Conservation (phyloP, 768 basidiomycete species). For the Lactifluus echinatus region DNA sequence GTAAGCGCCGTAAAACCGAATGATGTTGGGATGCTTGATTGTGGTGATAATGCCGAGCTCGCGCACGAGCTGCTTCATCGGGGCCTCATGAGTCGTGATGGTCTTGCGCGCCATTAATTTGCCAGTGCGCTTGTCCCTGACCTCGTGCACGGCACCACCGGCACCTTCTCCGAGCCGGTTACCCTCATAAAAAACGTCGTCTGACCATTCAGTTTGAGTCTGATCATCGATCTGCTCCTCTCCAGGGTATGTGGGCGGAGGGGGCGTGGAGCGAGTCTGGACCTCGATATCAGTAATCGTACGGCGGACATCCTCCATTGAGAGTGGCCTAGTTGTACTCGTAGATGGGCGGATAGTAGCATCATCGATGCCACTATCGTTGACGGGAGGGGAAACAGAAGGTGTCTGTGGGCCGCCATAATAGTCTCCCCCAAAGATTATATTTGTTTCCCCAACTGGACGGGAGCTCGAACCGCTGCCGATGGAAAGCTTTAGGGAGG, state of each 20-base stretch:
- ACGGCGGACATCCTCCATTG: constrained; percentile 22
- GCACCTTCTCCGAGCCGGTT: constrained; percentile 86
- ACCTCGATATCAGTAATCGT: constrained; percentile 22
- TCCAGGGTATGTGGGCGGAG: constrained; percentile 23
- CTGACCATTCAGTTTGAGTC: constrained; percentile 42
- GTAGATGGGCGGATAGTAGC: constrained; percentile 35
- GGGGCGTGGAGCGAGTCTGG: constrained; percentile 33
- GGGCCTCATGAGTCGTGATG: constrained; percentile 84
- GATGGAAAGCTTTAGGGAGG: constrained; percentile 20
- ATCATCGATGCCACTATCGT: constrained; percentile 31
- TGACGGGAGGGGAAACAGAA: constrained; percentile 14
- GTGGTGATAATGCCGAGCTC: constrained; percentile 87
- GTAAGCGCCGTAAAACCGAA: constrained; percentile 88
- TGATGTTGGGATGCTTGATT: constrained; percentile 80
- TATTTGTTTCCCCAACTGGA: background rate
- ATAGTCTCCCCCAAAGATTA: constrained; percentile 15
- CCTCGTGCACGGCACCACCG: constrained; percentile 93
- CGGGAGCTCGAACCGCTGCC: constrained; percentile 1
- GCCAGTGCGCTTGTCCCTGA: constrained; percentile 71
- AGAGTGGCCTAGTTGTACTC: constrained; percentile 18
- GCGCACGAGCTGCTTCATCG: constrained; percentile 84
- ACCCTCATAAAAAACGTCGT: constrained; percentile 68
- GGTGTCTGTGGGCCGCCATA: constrained; percentile 20
- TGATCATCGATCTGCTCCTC: constrained; percentile 30
- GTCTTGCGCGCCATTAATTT: constrained; percentile 90